A percentile compares a stretch with the other conserved stretches of the same genome.
Evolutionary conservation across 768 basidiomycete genomes (phyloP).

Genomic region (Tricholoma hemisulphureum): DNA sequence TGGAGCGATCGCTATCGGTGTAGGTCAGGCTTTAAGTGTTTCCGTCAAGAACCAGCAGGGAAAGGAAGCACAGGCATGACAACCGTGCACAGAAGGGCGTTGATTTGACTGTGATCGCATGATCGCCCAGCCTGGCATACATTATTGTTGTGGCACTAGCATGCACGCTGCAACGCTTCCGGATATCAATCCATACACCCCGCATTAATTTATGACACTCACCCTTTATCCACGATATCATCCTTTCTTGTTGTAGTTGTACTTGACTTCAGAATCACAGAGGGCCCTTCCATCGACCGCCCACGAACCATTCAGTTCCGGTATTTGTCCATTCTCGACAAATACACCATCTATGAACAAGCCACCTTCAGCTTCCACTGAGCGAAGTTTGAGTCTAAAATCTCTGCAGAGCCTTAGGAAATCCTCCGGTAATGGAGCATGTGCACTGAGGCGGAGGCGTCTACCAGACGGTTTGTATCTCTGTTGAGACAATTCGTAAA

Average conservation of each 20-base stretch:
- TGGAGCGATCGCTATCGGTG: conserved; percentile 74
- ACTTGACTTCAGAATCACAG: neutral
- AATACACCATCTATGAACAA: conserved; percentile 43
- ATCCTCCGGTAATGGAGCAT: conserved; percentile 56
- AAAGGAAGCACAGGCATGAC: conserved; percentile 18
- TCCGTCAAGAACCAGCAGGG: conserved; percentile 33
- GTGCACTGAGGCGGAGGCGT: conserved; percentile 51
- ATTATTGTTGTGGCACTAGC: neutral
- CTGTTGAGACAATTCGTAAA: conserved; percentile 23
- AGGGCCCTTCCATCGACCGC: neutral
- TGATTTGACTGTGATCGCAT: neutral
- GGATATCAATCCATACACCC: neutral
- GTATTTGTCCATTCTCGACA: conserved; percentile 31
- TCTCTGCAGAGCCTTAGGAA: conserved; percentile 52
- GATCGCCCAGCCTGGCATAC: neutral
- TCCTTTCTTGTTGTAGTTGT: conserved; percentile 1
- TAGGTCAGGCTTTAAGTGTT: conserved; percentile 50
- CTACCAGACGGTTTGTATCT: conserved; percentile 39
- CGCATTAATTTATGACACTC: conserved; percentile 6
- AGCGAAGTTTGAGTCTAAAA: conserved; percentile 40
- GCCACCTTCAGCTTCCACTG: conserved; percentile 41
- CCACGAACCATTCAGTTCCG: conserved; percentile 39
- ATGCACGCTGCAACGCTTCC: neutral
- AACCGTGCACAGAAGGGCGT: conserved; percentile 6
- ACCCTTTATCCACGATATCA: conserved; percentile 1